Percentiles rank a stretch among this genome's conserved stretches.
Evolutionary conservation across 306 rosid species (phyloP).

Genomic region (Dalbergia cultrata): DNA sequence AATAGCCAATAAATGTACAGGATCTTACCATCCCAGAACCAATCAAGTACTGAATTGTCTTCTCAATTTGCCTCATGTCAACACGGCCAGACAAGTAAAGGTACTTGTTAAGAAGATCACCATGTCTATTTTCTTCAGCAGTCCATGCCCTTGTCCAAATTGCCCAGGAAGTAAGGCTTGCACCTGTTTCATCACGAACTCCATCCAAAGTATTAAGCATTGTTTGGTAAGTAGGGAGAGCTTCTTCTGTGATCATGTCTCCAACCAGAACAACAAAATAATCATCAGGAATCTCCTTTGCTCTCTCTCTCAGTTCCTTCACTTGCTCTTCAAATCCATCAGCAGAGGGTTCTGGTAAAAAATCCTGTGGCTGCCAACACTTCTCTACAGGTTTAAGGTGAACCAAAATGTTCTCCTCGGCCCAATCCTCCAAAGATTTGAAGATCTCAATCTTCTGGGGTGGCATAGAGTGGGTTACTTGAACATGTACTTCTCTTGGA

Average conservation of each 20-base stretch:
- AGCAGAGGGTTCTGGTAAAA: slow-evolving; percentile 77
- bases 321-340: slow-evolving; percentile 91
- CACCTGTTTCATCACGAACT: slow-evolving; percentile 93
- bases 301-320: slow-evolving; percentile 78
- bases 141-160: slow-evolving; percentile 99
- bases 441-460: slow-evolving; percentile 88
- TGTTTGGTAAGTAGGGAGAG: slow-evolving; percentile 94
- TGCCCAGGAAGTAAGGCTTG: slow-evolving; percentile 91
- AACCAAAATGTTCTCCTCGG: slow-evolving; percentile 73
- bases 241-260: slow-evolving; percentile 95
- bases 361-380: slow-evolving; percentile 97
- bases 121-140: slow-evolving; percentile 95
- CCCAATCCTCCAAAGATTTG: slow-evolving; percentile 89
- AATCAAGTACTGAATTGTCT: slow-evolving; percentile 88
- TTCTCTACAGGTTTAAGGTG: slow-evolving; percentile 88
- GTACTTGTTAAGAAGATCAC: slow-evolving; percentile 93
- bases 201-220: slow-evolving; percentile 94
- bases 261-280: slow-evolving; percentile 90
- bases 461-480: slow-evolving; percentile 91
- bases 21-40: slow-evolving; percentile 92
- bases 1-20: slow-evolving; percentile 4
- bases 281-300: slow-evolving; percentile 88
- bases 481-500: slow-evolving; percentile 87
- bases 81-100: slow-evolving; percentile 91
- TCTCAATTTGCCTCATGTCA: slow-evolving; percentile 92